Base-by-base conservation (phyloP, 768 basidiomycete species). In the Clitopilus hobsonii region DNA sequence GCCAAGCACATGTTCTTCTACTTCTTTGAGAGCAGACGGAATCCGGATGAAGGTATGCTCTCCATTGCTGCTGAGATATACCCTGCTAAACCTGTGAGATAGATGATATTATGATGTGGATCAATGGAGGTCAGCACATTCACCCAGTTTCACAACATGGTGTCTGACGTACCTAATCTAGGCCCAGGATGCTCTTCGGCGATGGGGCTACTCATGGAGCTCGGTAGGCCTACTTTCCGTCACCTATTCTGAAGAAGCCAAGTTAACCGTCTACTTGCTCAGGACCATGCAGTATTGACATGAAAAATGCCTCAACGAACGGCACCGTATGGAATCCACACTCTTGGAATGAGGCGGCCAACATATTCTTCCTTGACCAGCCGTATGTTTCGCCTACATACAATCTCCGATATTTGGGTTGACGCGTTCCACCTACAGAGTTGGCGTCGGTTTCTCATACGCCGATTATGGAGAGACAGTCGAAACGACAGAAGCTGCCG, bases 401-500 rank as follows among this genome's bases (percentile, higher is more conserved):
- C 11, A 28, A 25, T 36, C 1, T 29, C 26, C 8, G 18, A 36
- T 24, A 38, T 30, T 29, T 53, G 29, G 52, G 29, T 28, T 5
- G 20, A 11, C 18, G 2, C 30, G 23, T 22, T 18, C 41, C 18
- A 48, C 56, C 26, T 14, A 13, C 49, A 85, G 83, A 20, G 83
- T 86, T 22, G 84, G 84, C 2, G 86, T 88, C 5, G 88, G 86
- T 0, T 89, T 84, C 65, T 86, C 84, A 1, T 88, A 86, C 55
- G 82, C 84, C 2, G 86, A 89, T 58, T 81, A 77, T 56, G 85
- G 84, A 2, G 82, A 89, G 69, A 81, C 76, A 0, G 74, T 89
- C 16, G 83, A 81, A 54, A 90, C 86, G 0, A 88, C 90, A 0
- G 89, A 92, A 67, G 84, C 84, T n/a, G 91, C 90, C 0, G 86